Evolutionary conservation across 1,284 basidiomycete species (phyloP).

Genomic region (Puccinia coronata): DNA sequence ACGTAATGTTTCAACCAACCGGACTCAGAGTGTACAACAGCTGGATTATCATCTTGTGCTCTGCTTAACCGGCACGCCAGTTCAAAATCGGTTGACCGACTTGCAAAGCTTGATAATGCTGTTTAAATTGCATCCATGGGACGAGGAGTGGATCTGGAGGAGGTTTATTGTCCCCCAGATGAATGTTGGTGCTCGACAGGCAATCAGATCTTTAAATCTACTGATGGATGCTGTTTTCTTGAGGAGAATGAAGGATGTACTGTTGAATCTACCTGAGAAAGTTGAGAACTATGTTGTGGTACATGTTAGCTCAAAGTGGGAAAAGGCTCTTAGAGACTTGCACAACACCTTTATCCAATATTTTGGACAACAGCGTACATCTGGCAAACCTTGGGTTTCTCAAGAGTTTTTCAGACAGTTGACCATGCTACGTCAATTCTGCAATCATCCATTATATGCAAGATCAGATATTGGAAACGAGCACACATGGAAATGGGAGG

Average conservation of each 20-base stretch:
- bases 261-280: conserved; percentile 13
- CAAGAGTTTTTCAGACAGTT: too few relatives aligned
- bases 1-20: conserved; percentile 5
- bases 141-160: too few relatives aligned
- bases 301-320: not conserved
- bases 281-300: not conserved
- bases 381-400: not conserved
- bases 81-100: conserved; percentile 3
- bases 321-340: not conserved
- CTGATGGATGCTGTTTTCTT: conserved; percentile 1
- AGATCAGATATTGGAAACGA: not conserved
- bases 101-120: too few relatives aligned
- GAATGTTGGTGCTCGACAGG: too few relatives aligned
- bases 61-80: not conserved
- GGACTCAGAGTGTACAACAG: conserved; percentile 1
- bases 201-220: not conserved
- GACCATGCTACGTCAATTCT: conserved; percentile 10
- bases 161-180: too few relatives aligned
- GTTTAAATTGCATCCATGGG: too few relatives aligned
- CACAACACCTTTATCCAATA: too few relatives aligned
- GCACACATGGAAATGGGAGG: conserved; percentile 1
- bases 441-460: conserved; percentile 21
- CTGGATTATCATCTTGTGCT: conserved; percentile 6
- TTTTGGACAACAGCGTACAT: not conserved
- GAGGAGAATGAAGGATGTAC: conserved; percentile 5